Evolutionary conservation across 2,329 filamentous ascomycete species (phyloP).

Genomic region (Venturia carpophila): DNA sequence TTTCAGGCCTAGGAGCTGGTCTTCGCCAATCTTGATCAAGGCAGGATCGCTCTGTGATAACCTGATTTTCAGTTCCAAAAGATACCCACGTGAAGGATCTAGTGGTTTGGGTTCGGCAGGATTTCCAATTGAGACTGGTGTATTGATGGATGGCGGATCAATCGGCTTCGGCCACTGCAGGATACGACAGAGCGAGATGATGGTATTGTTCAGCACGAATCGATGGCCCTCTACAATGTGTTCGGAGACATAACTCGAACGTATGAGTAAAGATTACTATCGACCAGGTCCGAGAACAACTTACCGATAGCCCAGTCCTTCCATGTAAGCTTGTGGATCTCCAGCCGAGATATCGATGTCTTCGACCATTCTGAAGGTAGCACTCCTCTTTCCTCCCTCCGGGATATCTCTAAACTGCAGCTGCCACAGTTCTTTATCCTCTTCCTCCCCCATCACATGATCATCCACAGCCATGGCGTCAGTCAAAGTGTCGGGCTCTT

Average conservation of each 20-base stretch:
- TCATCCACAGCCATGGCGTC: conserved; percentile 19
- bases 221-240: conserved; percentile 50
- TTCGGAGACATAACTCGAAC: conserved; percentile 47
- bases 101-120: conserved; percentile 42
- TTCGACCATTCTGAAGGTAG: conserved; percentile 46
- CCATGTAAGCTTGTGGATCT: conserved; percentile 44
- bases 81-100: conserved; percentile 50
- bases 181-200: conserved; percentile 50
- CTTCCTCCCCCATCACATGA: conserved; percentile 18
- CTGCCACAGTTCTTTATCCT: conserved; percentile 26
- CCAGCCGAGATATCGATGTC: conserved; percentile 42
- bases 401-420: conserved; percentile 36
- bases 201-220: conserved; percentile 50
- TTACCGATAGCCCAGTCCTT: conserved; percentile 47
- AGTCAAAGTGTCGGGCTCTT: conserved; percentile 27
- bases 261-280: neutral
- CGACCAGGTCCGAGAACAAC: conserved; percentile 24
- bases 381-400: conserved; percentile 44
- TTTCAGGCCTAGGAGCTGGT: conserved; percentile 48
- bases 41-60: conserved; percentile 49
- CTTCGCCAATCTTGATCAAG: conserved; percentile 46
- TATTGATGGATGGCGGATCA: conserved; percentile 21
- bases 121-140: conserved; percentile 31
- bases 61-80: conserved; percentile 51
- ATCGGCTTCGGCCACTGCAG: conserved; percentile 38